Percentiles rank a stretch among this genome's conserved stretches.
These are phyloP conservation scores for Cardamine chenopodiifolia DNA, from an alignment of 345 rosid genomes.

Conservation along the genomic window DNA sequence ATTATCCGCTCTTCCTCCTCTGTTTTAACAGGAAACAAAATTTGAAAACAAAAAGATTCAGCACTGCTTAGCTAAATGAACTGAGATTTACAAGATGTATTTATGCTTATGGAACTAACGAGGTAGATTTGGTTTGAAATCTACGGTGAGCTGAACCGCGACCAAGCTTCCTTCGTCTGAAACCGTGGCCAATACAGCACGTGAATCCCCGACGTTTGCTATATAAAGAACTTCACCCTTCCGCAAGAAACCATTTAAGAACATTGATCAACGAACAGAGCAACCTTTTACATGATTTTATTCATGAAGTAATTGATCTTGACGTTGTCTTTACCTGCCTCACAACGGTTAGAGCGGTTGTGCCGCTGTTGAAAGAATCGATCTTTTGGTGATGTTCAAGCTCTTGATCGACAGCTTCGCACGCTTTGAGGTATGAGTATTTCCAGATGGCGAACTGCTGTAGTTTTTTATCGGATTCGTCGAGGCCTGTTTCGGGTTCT, in stretches of 20 bases:
- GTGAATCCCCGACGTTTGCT: conserved; percentile 93
- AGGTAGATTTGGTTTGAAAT: conserved; percentile 86
- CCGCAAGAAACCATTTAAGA: conserved; percentile 26
- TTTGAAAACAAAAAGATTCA: neutral
- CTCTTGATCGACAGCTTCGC: conserved; percentile 78
- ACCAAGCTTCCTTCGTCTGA: conserved; percentile 74
- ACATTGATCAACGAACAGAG: neutral
- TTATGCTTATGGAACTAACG: conserved; percentile 52
- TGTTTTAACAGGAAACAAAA: conserved; percentile 36
- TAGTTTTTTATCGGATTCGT: conserved; percentile 55
- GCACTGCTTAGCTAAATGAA: neutral
- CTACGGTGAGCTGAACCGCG: conserved; percentile 79
- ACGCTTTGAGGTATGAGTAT: conserved; percentile 73
- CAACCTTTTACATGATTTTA: neutral
- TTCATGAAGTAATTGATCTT: neutral
- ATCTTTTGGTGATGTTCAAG: conserved; percentile 66
- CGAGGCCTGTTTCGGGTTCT: conserved; percentile 52
- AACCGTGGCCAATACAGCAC: conserved; percentile 82
- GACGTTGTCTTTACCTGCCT: conserved; percentile 58
- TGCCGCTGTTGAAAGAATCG: conserved; percentile 79
- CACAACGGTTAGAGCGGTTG: conserved; percentile 80
- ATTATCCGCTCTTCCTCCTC: conserved; percentile 84
- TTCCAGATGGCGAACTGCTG: conserved; percentile 73
- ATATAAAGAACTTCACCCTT: conserved; percentile 70
- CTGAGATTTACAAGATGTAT: neutral